Conservation (phyloP, 2,329 filamentous ascomycete genomes). For the Xylaria sp. region DNA sequence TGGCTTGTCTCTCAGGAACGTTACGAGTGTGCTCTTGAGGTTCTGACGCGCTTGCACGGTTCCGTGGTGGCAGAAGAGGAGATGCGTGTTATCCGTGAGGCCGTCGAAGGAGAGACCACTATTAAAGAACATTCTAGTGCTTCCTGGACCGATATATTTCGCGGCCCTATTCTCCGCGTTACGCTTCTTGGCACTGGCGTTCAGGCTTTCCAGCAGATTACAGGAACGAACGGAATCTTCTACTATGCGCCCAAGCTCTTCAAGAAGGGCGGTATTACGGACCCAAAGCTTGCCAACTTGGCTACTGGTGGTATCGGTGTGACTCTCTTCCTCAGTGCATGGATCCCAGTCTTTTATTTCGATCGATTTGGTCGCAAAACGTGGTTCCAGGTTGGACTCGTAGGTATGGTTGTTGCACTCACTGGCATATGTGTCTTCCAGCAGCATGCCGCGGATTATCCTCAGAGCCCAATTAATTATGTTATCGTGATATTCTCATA, state of each 20-base stretch:
- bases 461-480: slow-evolving; percentile 44
- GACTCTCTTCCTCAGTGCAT: slow-evolving; percentile 47
- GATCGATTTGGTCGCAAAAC: slow-evolving; percentile 49
- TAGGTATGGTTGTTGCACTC: slow-evolving; percentile 47
- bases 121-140: slow-evolving; percentile 35
- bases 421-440: slow-evolving; percentile 47
- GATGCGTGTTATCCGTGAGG: slow-evolving; percentile 55
- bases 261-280: slow-evolving; percentile 44
- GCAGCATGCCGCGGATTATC: slow-evolving; percentile 45
- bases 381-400: slow-evolving; percentile 47
- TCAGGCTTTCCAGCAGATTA: slow-evolving; percentile 48
- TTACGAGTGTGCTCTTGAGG: slow-evolving; percentile 44
- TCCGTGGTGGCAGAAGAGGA: slow-evolving; percentile 61
- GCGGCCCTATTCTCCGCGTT: slow-evolving; percentile 44
- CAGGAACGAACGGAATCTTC: slow-evolving; percentile 48
- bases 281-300: slow-evolving; percentile 46
- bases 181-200: slow-evolving; percentile 47
- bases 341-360: slow-evolving; percentile 49
- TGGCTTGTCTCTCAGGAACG: slow-evolving; percentile 45
- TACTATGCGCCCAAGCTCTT: slow-evolving; percentile 48
- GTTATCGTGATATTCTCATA: slow-evolving; percentile 49
- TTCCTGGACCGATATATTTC: slow-evolving; percentile 48
- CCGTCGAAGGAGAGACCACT: slow-evolving; percentile 40
- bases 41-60: slow-evolving; percentile 45
- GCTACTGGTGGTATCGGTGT: slow-evolving; percentile 48